These are phyloP conservation scores for Solanum etuberosum DNA, from an alignment of 257 asterid species.

Conservation along the genomic window DNA sequence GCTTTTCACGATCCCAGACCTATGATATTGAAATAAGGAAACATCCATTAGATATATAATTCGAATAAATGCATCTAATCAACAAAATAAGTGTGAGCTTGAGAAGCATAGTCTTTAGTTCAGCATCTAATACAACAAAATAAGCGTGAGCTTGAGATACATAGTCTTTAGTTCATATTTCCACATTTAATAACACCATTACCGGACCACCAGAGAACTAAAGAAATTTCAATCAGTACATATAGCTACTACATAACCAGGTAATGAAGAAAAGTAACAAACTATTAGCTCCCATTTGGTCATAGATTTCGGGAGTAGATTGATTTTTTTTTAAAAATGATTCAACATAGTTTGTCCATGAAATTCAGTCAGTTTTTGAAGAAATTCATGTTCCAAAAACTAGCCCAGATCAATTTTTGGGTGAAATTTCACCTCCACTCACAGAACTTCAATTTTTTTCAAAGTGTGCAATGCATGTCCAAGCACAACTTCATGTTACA, in stretches of 20 bases:
- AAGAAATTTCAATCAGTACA: background rate
- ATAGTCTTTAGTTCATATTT: background rate
- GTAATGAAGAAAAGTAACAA: background rate
- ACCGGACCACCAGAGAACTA: background rate
- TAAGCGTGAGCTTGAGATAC: background rate
- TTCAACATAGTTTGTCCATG: background rate
- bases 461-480: background rate
- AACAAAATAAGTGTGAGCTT: background rate
- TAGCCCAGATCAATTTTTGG: background rate
- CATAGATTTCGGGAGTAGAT: background rate
- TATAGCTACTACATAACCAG: background rate
- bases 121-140: background rate
- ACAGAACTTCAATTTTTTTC: background rate
- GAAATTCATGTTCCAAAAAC: background rate
- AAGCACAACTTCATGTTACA: accelerated
- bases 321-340: background rate
- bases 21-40: conserved; percentile 4
- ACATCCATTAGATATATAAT: background rate
- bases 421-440: background rate
- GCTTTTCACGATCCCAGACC: conserved; percentile 96
- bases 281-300: background rate
- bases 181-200: background rate
- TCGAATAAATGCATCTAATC: background rate
- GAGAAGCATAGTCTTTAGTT: background rate
- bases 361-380: background rate